phyloP scores from a whole-genome alignment of 345 rosid genomes.

The Balakata baccata region DNA sequence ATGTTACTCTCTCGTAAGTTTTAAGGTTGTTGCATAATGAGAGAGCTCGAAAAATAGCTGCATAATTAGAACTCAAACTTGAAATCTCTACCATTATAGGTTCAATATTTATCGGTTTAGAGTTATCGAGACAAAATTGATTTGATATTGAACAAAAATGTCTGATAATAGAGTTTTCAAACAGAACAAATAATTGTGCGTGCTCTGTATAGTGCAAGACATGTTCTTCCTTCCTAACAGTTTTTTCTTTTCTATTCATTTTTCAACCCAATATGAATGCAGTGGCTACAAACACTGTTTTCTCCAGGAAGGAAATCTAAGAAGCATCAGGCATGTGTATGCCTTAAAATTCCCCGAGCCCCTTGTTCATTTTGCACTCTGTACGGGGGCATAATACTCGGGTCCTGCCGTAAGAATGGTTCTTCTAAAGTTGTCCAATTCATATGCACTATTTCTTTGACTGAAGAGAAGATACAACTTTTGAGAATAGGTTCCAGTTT shows the following conservation, averaged over 20 bases:
- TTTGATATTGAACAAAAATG: too few relatives aligned
- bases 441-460: background rate
- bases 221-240: background rate
- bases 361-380: slow-evolving; percentile 77
- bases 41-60: too few relatives aligned
- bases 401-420: slow-evolving; percentile 58
- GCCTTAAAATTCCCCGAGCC: slow-evolving; percentile 81
- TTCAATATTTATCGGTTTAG: too few relatives aligned
- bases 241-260: background rate
- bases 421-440: background rate
- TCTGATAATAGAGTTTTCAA: background rate
- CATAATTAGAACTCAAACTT: too few relatives aligned
- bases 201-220: background rate
- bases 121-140: too few relatives aligned
- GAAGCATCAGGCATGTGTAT: slow-evolving; percentile 50
- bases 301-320: slow-evolving; percentile 68
- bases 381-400: slow-evolving; percentile 58
- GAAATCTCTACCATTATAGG: too few relatives aligned
- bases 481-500: slow-evolving; percentile 55
- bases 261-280: slow-evolving; percentile 24
- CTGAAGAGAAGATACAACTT: slow-evolving; percentile 6
- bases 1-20: too few relatives aligned
- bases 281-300: slow-evolving; percentile 77
- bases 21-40: too few relatives aligned
- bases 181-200: background rate